Conservation (phyloP, 768 basidiomycete genomes). For the Xerocomellus dryophilus region DNA sequence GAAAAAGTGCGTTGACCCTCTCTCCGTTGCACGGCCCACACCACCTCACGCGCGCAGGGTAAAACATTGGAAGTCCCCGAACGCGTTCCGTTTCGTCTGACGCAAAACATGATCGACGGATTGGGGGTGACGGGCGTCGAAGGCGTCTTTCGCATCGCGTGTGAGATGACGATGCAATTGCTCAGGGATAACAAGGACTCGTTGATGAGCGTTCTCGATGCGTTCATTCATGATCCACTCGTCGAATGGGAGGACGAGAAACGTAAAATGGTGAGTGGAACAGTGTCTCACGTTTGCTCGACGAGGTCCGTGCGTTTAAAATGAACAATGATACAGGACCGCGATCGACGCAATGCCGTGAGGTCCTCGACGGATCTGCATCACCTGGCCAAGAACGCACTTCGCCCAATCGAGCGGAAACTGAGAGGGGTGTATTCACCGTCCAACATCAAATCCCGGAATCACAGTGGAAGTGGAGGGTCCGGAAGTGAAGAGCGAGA, state of each 20-base stretch:
- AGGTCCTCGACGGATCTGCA: slow-evolving; percentile 55
- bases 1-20: slow-evolving; percentile 62
- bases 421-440: slow-evolving; percentile 67
- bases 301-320: background rate
- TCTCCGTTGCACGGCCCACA: background rate
- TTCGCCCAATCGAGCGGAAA: slow-evolving; percentile 82
- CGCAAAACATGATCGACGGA: slow-evolving; percentile 89
- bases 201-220: slow-evolving; percentile 92
- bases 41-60: slow-evolving; percentile 40
- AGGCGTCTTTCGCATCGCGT: slow-evolving; percentile 88
- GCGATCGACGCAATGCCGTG: slow-evolving; percentile 43
- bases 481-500: slow-evolving; percentile 35
- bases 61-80: slow-evolving; percentile 86
- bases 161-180: slow-evolving; percentile 85
- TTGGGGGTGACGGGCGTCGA: slow-evolving; percentile 92
- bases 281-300: background rate
- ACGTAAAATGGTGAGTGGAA: slow-evolving; percentile 50
- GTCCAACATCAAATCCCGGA: slow-evolving; percentile 41
- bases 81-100: slow-evolving; percentile 90
- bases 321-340: slow-evolving; percentile 37
- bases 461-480: slow-evolving; percentile 23
- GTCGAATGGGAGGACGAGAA: slow-evolving; percentile 93
- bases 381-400: slow-evolving; percentile 67
- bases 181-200: slow-evolving; percentile 89
- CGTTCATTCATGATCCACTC: slow-evolving; percentile 95